A percentile compares a stretch with the other conserved stretches of the same genome.
These are phyloP conservation scores for Crucibulum laeve DNA, from an alignment of 768 basidiomycete species.

Conservation along the genomic window DNA sequence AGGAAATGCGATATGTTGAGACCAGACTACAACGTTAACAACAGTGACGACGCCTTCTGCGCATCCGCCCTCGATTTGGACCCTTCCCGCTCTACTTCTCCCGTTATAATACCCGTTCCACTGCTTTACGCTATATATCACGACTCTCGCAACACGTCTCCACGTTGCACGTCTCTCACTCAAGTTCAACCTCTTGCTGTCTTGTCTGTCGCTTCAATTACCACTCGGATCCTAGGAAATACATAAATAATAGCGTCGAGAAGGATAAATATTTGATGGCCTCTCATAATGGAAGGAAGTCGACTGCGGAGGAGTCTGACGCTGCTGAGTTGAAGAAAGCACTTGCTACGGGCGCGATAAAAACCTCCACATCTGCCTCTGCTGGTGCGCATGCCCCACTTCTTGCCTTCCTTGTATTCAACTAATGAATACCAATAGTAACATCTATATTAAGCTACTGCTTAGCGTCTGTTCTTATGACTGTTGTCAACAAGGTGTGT, in stretches of 20 bases:
- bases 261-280: conserved; percentile 6
- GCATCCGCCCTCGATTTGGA: no score
- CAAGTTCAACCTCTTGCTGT: no score
- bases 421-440: conserved; percentile 35
- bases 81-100: no score
- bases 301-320: conserved; percentile 17
- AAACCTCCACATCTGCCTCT: conserved; percentile 19
- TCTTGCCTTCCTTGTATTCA: not conserved
- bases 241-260: no score
- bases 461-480: conserved; percentile 92
- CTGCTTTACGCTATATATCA: no score
- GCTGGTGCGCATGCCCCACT: conserved; percentile 17
- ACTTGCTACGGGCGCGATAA: conserved; percentile 20
- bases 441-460: conserved; percentile 88
- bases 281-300: conserved; percentile 9
- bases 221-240: no score
- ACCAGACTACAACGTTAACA: no score
- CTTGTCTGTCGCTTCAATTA: not conserved
- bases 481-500: conserved; percentile 90
- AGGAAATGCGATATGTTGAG: no score
- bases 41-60: no score
- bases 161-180: no score
- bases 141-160: no score
- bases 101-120: no score
- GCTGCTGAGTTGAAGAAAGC: conserved; percentile 51